Percentiles rank a stretch among this genome's conserved stretches.
Evolutionary conservation across 352 stramenopile genomes (phyloP).

Genomic region (Phytophthora capsici): DNA sequence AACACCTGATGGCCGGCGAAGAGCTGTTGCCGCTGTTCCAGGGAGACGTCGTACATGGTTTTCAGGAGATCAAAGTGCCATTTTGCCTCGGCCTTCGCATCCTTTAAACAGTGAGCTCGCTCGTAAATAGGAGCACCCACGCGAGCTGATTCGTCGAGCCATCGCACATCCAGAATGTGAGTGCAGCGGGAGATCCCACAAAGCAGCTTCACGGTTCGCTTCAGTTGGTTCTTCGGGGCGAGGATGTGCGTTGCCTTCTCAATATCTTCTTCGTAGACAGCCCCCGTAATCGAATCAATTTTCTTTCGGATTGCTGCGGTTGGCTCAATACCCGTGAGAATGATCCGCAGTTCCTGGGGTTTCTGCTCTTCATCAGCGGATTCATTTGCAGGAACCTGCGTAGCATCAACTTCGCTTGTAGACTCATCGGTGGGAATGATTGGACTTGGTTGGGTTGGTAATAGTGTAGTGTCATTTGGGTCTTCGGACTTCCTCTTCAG

Average conservation of each 20-base stretch:
- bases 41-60: constrained; percentile 54
- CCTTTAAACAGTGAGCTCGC: constrained; percentile 46
- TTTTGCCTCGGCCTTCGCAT: constrained; percentile 51
- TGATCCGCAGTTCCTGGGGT: constrained; percentile 37
- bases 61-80: constrained; percentile 57
- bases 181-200: constrained; percentile 60
- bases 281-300: constrained; percentile 48
- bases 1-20: constrained; percentile 49
- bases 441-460: constrained; percentile 29
- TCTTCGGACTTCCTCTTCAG: constrained; percentile 47
- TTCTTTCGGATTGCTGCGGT: constrained; percentile 50
- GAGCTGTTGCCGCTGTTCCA: constrained; percentile 39
- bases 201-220: constrained; percentile 67
- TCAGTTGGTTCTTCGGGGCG: constrained; percentile 49
- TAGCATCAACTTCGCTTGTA: constrained; percentile 29
- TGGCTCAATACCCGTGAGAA: constrained; percentile 59
- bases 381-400: constrained; percentile 24
- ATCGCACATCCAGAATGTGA: constrained; percentile 64
- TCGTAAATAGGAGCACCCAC: constrained; percentile 45
- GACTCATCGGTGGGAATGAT: constrained; percentile 29
- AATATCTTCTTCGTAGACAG: constrained; percentile 53
- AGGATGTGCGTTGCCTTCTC: constrained; percentile 58
- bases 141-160: constrained; percentile 60
- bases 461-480: constrained; percentile 23
- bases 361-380: constrained; percentile 16